Evolutionary conservation across 345 rosid genomes (phyloP), one percentile per base, ranked within the genome.

Genomic region (Acer negundo): DNA sequence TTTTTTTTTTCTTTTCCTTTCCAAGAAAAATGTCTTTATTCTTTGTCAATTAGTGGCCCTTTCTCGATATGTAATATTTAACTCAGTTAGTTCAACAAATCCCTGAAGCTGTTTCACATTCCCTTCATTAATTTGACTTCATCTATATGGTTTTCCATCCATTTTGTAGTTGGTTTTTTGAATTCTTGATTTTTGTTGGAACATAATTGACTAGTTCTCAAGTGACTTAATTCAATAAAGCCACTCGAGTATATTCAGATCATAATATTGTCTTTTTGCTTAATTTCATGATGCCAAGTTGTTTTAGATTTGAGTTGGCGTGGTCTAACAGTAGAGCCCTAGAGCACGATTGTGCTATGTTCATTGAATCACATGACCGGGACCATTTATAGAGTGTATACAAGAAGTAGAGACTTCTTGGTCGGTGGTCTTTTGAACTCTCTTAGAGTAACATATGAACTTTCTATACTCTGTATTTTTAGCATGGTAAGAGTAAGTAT

Each of bases 361-460:
- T 63, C 46, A 53, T 68, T 22, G 79, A 62, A 46, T 49, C 80
- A 61, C 75, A 38, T 66, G 63, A 72, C 20, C 15, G 67, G 83
- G 80, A 75, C 89, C 79, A 72, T 24, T 42, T 42, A 10, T 71
- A 63, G 42, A 44, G 44, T 76, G 44, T 76, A 71, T 72, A 67
- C 77, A 40, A 40, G 72, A 53, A 40, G 61, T 67, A 71, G 82
- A 76, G 73, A 77, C 35, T 20, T 61, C 69, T 40, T 74, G 69
- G 80, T 74, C 62, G 78, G 62, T 63, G 59, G 75, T n/a, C 26
- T 64, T 78, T 63, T 31, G 72, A 31, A 9, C 13, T 46, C 44
- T 20, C 19, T 19, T 35, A 53, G 53, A 58, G 38, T 6, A 7
- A 38, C 74, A 70, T 70, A 46, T 53, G 74, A 53, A 53, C 62